These are phyloP conservation scores for Pleoardoris graminearum DNA, from an alignment of 2,329 filamentous ascomycete genomes.

Conservation along the genomic window DNA sequence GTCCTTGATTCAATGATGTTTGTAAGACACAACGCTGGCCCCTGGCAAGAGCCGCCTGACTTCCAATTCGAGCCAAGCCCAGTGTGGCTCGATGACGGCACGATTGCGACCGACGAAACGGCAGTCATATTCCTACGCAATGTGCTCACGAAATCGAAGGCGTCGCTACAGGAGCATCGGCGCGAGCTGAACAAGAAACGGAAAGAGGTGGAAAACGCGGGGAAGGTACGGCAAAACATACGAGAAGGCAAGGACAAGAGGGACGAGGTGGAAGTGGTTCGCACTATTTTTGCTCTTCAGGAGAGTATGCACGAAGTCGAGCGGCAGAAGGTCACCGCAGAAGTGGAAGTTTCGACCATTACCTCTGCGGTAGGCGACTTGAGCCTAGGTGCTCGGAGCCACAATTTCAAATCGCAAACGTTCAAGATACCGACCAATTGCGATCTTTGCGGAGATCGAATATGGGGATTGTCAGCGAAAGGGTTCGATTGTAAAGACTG, in stretches of 20 bases:
- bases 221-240: conserved; percentile 72
- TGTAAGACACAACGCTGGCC: conserved; percentile 82
- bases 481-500: conserved; percentile 96
- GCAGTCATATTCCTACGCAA: conserved; percentile 92
- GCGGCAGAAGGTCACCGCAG: conserved; percentile 79
- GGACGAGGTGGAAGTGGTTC: conserved; percentile 84
- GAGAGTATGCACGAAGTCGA: conserved; percentile 85
- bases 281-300: conserved; percentile 79
- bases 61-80: conserved; percentile 91
- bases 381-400: conserved; percentile 87
- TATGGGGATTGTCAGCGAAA: conserved; percentile 96
- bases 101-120: conserved; percentile 81
- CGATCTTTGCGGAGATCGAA: conserved; percentile 92
- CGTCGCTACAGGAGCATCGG: conserved; percentile 76
- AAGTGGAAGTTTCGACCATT: conserved; percentile 92
- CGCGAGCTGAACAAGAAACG: conserved; percentile 84
- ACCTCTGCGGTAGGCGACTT: conserved; percentile 90
- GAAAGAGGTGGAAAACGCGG: conserved; percentile 79
- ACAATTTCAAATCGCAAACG: conserved; percentile 98
- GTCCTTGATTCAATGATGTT: conserved; percentile 98
- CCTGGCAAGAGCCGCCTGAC: conserved; percentile 82
- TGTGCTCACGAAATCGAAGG: conserved; percentile 86
- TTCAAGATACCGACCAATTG: conserved; percentile 99
- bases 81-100: conserved; percentile 92
- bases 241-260: conserved; percentile 84